These are phyloP conservation scores for Boletus rufocinnamomeus DNA, from an alignment of 768 basidiomycete species.

Conservation along the genomic window DNA sequence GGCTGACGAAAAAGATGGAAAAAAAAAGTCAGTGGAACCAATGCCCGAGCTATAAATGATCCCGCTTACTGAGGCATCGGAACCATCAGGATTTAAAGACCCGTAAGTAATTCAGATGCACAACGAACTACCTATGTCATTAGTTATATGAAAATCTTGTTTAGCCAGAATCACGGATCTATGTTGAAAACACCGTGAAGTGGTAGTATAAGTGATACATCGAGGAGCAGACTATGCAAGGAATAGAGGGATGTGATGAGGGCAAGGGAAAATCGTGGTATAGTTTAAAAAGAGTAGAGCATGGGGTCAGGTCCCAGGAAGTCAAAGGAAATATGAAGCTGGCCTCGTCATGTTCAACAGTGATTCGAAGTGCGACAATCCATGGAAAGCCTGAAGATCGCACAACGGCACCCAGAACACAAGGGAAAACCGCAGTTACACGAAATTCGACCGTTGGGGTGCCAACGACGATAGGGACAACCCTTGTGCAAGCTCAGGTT, in stretches of 20 bases:
- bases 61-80: slow-evolving; percentile 25
- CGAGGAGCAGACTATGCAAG: slow-evolving; percentile 34
- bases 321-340: slow-evolving; percentile 22
- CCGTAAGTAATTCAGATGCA: slow-evolving; percentile 22
- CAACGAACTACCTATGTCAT: slow-evolving; percentile 30
- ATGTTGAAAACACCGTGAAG: slow-evolving; percentile 26
- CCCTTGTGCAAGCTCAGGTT: slow-evolving; percentile 79
- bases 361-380: slow-evolving; percentile 14
- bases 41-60: slow-evolving; percentile 7
- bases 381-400: slow-evolving; percentile 14
- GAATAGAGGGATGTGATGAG: slow-evolving; percentile 19
- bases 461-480: slow-evolving; percentile 72
- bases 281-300: slow-evolving; percentile 33
- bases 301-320: slow-evolving; percentile 26
- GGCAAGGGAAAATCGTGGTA: slow-evolving; percentile 27
- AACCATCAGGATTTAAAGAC: slow-evolving; percentile 10
- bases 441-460: slow-evolving; percentile 45
- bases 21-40: slow-evolving; percentile 19
- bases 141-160: slow-evolving; percentile 18
- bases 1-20: slow-evolving; percentile 7
- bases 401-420: slow-evolving; percentile 13
- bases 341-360: slow-evolving; percentile 20
- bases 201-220: slow-evolving; percentile 33
- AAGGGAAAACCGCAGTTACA: slow-evolving; percentile 1
- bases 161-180: slow-evolving; percentile 28